phyloP scores from a whole-genome alignment of 2,329 filamentous ascomycete genomes.

The Hymenoscyphus repandus region DNA sequence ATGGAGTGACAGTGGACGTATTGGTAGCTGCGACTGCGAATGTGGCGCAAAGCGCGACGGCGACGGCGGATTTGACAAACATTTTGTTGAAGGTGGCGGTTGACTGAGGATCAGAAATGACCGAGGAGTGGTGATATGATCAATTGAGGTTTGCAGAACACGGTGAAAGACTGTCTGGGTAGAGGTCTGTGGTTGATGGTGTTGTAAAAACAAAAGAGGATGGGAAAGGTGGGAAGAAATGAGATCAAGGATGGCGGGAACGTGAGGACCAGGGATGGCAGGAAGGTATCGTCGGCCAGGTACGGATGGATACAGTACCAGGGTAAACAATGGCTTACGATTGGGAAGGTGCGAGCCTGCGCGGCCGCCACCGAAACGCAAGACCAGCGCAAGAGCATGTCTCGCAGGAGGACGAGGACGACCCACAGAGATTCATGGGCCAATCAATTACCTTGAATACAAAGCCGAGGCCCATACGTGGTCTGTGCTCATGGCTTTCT shows the following conservation, averaged over 20 bases:
- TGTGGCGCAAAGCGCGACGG: constrained; percentile 25
- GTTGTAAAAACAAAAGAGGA: background rate
- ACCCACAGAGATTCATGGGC: no score
- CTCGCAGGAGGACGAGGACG: no score
- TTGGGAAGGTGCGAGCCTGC: no score
- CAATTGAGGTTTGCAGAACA: background rate
- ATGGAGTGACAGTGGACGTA: constrained; percentile 23
- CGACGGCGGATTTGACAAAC: constrained; percentile 25
- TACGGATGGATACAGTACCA: background rate
- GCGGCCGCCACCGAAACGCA: no score
- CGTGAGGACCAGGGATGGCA: background rate
- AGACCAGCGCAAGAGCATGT: no score
- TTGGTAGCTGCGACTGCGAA: constrained; percentile 21
- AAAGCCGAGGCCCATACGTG: background rate
- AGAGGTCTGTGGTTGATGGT: background rate
- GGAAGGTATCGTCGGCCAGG: no score
- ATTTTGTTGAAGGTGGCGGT: constrained; percentile 20
- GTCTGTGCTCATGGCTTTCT: background rate
- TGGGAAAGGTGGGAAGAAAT: background rate
- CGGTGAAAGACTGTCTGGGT: background rate
- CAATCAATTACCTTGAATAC: background rate
- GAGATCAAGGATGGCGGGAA: background rate
- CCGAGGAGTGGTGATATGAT: background rate
- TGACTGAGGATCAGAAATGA: background rate
- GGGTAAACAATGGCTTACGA: background rate